Percentiles rank a stretch among this genome's conserved stretches.
Evolutionary conservation across 2,329 filamentous ascomycete species (phyloP).

Genomic region (Fusarium sp.): DNA sequence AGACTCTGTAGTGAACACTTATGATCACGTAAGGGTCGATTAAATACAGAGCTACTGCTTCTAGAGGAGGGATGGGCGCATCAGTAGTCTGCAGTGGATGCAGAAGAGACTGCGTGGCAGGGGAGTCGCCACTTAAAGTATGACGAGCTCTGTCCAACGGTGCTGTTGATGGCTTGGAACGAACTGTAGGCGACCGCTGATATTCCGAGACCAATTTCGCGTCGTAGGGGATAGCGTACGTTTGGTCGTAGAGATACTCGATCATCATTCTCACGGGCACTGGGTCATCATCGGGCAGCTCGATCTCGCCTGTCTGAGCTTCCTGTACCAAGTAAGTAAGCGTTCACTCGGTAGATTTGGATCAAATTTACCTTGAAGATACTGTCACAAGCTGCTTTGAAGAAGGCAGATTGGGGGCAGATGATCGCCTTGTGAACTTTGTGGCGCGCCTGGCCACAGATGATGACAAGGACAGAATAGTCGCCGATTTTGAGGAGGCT

Average conservation of each 20-base stretch:
- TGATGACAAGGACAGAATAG: background rate
- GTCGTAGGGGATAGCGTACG: background rate
- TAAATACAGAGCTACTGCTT: fast-evolving
- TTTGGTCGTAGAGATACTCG: background rate
- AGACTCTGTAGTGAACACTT: background rate
- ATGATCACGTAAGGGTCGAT: background rate
- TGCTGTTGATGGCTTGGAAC: background rate
- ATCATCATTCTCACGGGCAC: background rate
- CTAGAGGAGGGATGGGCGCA: too few relatives aligned
- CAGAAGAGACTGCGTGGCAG: background rate
- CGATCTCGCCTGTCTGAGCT: background rate
- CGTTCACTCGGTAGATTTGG: fast-evolving
- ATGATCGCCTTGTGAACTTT: background rate
- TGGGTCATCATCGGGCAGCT: fast-evolving
- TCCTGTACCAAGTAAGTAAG: background rate
- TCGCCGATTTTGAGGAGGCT: background rate
- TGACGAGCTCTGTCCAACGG: background rate
- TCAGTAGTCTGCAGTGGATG: background rate
- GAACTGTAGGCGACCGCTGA: fast-evolving
- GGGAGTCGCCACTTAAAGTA: background rate
- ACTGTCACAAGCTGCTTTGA: background rate
- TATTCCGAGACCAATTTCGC: background rate
- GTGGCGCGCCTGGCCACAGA: background rate
- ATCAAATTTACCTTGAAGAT: background rate
- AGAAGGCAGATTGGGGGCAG: background rate